phyloP scores from a whole-genome alignment of 768 basidiomycete genomes.

The Phaffia australis region DNA sequence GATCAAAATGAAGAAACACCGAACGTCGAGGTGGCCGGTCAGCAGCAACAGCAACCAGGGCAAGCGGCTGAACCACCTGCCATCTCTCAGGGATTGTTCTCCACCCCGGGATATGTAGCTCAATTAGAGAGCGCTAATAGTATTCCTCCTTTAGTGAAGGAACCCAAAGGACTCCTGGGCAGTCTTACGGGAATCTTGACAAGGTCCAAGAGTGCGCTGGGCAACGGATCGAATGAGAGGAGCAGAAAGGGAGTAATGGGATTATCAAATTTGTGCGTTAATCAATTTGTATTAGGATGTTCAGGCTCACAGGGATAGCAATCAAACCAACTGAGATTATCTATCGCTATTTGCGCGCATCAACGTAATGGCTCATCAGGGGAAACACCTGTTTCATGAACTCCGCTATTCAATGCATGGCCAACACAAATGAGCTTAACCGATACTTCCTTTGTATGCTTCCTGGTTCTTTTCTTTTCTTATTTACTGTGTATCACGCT shows the following conservation, averaged over 20 bases:
- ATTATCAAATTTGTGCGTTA: constrained; percentile 68
- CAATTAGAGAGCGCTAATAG: constrained; percentile 13
- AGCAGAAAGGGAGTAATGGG: constrained; percentile 63
- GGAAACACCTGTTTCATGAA: constrained; percentile 99
- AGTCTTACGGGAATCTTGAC: constrained; percentile 30
- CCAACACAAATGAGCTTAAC: constrained; percentile 75
- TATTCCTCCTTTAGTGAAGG: constrained; percentile 21
- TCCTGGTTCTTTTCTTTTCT: constrained; percentile 5
- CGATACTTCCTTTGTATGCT: constrained; percentile 80
- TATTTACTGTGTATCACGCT: not conserved
- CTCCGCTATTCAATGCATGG: constrained; percentile 90
- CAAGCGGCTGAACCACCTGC: constrained; percentile 6
- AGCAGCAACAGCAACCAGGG: not conserved
- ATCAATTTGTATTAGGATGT: constrained; percentile 1
- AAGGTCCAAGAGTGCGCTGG: constrained; percentile 31
- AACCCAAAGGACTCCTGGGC: not conserved
- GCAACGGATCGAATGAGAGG: constrained; percentile 27
- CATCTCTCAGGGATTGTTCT: constrained; percentile 3
- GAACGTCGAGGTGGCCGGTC: not conserved
- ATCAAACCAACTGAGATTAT: not conserved
- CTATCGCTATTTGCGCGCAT: constrained; percentile 17
- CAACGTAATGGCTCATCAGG: constrained; percentile 40
- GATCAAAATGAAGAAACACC: not conserved
- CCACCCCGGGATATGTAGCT: not conserved
- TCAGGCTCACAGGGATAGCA: not conserved